phyloP scores from a whole-genome alignment of 2,329 filamentous ascomycete species.

The Eurotiales sp. region DNA sequence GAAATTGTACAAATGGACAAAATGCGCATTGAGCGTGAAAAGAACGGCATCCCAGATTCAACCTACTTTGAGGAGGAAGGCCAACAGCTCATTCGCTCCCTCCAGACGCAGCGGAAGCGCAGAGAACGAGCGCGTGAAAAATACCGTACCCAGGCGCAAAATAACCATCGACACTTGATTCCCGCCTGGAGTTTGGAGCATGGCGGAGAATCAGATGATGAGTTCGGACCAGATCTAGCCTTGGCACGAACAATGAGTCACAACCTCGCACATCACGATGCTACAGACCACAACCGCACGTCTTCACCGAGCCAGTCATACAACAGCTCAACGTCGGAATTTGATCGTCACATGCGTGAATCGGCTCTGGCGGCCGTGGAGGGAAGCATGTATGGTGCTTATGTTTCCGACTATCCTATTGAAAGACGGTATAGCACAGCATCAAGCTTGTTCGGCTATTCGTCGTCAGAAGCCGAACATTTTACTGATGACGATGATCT shows the following conservation, averaged over 20 bases:
- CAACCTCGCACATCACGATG: slow-evolving; percentile 27
- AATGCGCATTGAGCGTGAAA: slow-evolving; percentile 67
- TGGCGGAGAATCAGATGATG: slow-evolving; percentile 59
- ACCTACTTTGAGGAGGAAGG: slow-evolving; percentile 43
- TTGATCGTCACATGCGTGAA: slow-evolving; percentile 27
- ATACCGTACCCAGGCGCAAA: slow-evolving; percentile 56
- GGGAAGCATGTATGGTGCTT: slow-evolving; percentile 73
- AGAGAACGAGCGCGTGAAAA: slow-evolving; percentile 59
- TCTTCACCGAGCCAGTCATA: slow-evolving; percentile 53
- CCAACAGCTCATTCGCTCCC: slow-evolving; percentile 37
- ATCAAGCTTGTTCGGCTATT: slow-evolving; percentile 56
- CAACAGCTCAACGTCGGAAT: slow-evolving; percentile 46
- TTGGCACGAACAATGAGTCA: slow-evolving; percentile 32
- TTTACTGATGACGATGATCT: slow-evolving; percentile 69
- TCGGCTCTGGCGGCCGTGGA: slow-evolving; percentile 57
- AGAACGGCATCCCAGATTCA: slow-evolving; percentile 75
- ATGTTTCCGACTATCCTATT: slow-evolving; percentile 56
- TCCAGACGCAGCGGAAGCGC: slow-evolving; percentile 38
- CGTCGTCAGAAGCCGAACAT: slow-evolving; percentile 43
- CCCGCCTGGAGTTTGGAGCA: slow-evolving; percentile 84
- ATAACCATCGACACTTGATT: slow-evolving; percentile 48
- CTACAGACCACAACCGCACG: slow-evolving; percentile 39
- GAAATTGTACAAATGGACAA: slow-evolving; percentile 82
- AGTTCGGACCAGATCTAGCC: slow-evolving; percentile 31
- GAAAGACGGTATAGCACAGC: slow-evolving; percentile 75